Conservation (phyloP, 495 filamentous ascomycete genomes). For the Usnea hakonensis region DNA sequence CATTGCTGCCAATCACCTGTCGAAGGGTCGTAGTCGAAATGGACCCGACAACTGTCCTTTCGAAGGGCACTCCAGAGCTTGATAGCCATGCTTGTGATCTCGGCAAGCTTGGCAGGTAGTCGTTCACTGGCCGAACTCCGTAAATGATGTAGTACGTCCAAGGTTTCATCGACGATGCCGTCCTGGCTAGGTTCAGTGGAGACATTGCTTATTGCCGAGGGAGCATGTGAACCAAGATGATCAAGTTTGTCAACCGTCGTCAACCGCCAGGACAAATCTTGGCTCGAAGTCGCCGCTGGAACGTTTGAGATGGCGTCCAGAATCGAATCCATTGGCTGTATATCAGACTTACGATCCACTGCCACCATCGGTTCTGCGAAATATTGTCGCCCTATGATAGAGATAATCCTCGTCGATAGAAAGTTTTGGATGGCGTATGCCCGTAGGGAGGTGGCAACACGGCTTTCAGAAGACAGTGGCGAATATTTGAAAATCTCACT, state of each 20-base stretch:
- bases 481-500: slow-evolving; percentile 8
- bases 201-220: neutral
- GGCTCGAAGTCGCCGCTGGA: slow-evolving; percentile 6
- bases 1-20: neutral
- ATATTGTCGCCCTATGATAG: neutral
- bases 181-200: slow-evolving; percentile 1
- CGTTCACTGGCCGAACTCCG: neutral
- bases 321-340: slow-evolving; percentile 6
- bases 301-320: neutral
- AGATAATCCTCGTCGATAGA: neutral
- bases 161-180: slow-evolving; percentile 2
- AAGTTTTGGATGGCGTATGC: slow-evolving; percentile 1
- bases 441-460: neutral
- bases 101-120: slow-evolving; percentile 3
- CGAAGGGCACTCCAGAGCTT: slow-evolving; percentile 7
- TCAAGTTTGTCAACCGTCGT: slow-evolving; percentile 13
- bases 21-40: slow-evolving; percentile 8
- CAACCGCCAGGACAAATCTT: slow-evolving; percentile 3
- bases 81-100: slow-evolving; percentile 1
- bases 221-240: neutral
- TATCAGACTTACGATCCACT: neutral
- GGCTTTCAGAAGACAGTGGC: neutral
- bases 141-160: slow-evolving; percentile 5
- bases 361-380: neutral
- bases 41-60: slow-evolving; percentile 9